These are phyloP conservation scores for Oxytropis ochrocephala DNA, from an alignment of 306 rosid genomes.

Conservation along the genomic window DNA sequence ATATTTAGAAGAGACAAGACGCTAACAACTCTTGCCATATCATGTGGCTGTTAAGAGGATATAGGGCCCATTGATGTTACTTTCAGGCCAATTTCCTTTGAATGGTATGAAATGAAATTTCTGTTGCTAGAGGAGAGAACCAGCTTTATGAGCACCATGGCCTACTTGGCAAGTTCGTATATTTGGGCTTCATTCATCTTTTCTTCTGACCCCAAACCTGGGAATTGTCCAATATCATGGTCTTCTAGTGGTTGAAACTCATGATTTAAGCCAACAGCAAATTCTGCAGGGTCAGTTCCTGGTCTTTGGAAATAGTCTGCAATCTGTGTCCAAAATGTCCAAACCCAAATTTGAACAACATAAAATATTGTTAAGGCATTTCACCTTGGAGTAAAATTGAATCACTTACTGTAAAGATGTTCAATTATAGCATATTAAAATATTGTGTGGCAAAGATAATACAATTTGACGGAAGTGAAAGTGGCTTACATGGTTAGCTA, in stretches of 20 bases:
- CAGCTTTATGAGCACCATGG: conserved; percentile 5
- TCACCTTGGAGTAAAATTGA: conserved; percentile 5
- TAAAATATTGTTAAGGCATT: neutral
- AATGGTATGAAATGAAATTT: conserved; percentile 7
- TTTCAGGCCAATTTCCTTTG: conserved; percentile 5
- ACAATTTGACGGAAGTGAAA: conserved; percentile 2
- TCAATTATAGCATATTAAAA: neutral
- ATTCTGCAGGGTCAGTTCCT: conserved; percentile 39
- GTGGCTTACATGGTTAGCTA: conserved; percentile 62
- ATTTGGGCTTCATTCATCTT: conserved; percentile 26
- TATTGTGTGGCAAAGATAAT: neutral
- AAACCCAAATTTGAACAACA: neutral
- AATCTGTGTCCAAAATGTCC: conserved; percentile 40
- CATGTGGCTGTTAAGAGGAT: conserved; percentile 9
- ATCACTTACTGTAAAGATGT: neutral
- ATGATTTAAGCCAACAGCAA: conserved; percentile 56
- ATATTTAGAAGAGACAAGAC: neutral
- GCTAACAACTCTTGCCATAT: neutral
- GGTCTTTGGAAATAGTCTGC: conserved; percentile 64
- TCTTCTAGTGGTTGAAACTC: conserved; percentile 62
- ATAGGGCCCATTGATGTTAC: neutral
- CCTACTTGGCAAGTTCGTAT: conserved; percentile 34
- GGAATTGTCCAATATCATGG: conserved; percentile 81
- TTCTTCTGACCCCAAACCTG: conserved; percentile 40
- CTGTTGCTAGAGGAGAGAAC: conserved; percentile 1